Conservation (phyloP, 2,329 filamentous ascomycete genomes). For the Tolypocladium amazonense region DNA sequence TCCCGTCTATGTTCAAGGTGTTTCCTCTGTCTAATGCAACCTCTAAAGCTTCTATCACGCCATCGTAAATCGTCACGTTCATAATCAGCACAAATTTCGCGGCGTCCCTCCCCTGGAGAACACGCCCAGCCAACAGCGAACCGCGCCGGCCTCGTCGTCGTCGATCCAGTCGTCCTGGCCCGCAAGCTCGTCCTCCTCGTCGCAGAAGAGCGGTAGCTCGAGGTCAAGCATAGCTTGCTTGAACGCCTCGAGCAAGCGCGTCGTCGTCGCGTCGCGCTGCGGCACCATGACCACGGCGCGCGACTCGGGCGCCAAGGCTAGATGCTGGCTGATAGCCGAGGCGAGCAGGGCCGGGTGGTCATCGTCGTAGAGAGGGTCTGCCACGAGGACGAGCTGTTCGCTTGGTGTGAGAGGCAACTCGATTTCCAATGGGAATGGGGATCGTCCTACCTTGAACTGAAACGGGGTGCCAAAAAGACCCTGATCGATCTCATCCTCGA, state of each 20-base stretch:
- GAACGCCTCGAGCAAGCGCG: slow-evolving; percentile 52
- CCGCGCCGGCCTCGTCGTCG: slow-evolving; percentile 33
- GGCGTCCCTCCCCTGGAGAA: slow-evolving; percentile 30
- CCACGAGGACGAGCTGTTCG: slow-evolving; percentile 62
- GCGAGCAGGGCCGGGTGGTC: slow-evolving; percentile 69
- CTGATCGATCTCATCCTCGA: slow-evolving; percentile 31
- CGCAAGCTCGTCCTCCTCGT: slow-evolving; percentile 51
- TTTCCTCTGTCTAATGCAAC: neutral
- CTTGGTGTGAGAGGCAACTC: neutral
- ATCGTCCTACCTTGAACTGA: slow-evolving; percentile 37
- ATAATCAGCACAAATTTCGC: slow-evolving; percentile 1
- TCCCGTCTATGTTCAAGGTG: neutral
- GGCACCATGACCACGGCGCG: slow-evolving; percentile 74
- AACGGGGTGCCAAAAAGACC: slow-evolving; percentile 31
- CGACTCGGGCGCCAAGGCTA: slow-evolving; percentile 45
- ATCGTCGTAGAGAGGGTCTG: slow-evolving; percentile 80
- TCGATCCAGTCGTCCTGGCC: slow-evolving; percentile 67
- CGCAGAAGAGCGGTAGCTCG: slow-evolving; percentile 32
- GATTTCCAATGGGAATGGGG: no score
- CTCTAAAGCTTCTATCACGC: neutral
- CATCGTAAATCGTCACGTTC: neutral
- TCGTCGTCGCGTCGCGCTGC: slow-evolving; percentile 57
- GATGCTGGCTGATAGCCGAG: slow-evolving; percentile 56
- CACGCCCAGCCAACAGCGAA: slow-evolving; percentile 61
- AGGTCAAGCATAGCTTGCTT: slow-evolving; percentile 46